Conservation (phyloP, 1,284 basidiomycete species). For the Mycena sp. region DNA sequence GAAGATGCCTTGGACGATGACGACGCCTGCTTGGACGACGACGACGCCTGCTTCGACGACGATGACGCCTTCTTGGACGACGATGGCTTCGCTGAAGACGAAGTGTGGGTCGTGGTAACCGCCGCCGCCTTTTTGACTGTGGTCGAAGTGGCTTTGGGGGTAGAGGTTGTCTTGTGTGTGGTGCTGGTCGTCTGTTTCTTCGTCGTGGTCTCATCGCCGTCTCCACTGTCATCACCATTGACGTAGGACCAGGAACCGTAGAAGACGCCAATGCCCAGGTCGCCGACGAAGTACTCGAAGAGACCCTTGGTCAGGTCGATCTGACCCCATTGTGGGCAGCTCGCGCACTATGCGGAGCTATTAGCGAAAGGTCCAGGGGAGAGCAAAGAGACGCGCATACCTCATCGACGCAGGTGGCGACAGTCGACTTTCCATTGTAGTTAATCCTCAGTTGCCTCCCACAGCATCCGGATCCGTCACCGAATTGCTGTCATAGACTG, state of each 20-base stretch:
- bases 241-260: background rate
- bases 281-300: slow-evolving; percentile 3
- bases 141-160: too few relatives aligned
- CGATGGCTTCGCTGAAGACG: too few relatives aligned
- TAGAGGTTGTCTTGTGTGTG: too few relatives aligned
- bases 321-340: background rate
- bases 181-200: too few relatives aligned
- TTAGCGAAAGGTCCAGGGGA: background rate
- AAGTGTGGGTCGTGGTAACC: too few relatives aligned
- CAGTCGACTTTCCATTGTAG: slow-evolving; percentile 20
- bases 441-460: slow-evolving; percentile 11
- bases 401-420: too few relatives aligned
- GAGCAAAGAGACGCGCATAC: background rate
- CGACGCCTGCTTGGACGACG: too few relatives aligned
- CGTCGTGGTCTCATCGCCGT: too few relatives aligned
- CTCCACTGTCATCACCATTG: background rate
- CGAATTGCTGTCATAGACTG: slow-evolving; percentile 12
- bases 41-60: too few relatives aligned
- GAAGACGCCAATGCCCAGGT: background rate
- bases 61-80: too few relatives aligned
- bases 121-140: too few relatives aligned
- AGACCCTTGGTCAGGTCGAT: slow-evolving; percentile 20
- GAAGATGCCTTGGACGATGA: too few relatives aligned
- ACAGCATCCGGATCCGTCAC: slow-evolving; percentile 10
- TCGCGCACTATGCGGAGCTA: background rate